These are phyloP conservation scores for Colletotrichum sp. DNA, from an alignment of 2,329 filamentous ascomycete genomes.

Conservation along the genomic window DNA sequence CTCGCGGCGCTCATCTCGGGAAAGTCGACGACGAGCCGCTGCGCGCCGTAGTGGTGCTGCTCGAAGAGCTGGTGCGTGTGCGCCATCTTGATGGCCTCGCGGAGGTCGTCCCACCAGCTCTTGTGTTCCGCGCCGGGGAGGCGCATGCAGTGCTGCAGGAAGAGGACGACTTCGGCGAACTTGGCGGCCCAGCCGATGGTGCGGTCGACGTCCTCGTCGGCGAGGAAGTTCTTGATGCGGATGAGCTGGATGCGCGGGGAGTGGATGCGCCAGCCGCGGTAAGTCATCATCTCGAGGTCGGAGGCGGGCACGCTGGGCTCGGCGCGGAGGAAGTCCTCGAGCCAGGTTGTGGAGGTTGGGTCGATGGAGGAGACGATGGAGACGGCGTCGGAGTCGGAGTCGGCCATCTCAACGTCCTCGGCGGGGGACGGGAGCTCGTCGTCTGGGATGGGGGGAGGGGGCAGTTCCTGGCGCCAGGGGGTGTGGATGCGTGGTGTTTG, in stretches of 20 bases:
- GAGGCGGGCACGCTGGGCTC: background rate
- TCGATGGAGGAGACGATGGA: background rate
- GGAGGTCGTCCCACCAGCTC: slow-evolving; percentile 33
- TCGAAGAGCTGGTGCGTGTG: slow-evolving; percentile 38
- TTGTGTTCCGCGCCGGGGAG: slow-evolving; percentile 23
- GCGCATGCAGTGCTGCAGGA: slow-evolving; percentile 39
- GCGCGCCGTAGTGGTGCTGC: slow-evolving; percentile 34
- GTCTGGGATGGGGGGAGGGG: background rate
- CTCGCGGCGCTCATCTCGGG: slow-evolving; percentile 24
- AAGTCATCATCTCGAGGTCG: slow-evolving; percentile 23
- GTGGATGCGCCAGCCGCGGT: slow-evolving; percentile 38
- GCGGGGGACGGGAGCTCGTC: background rate
- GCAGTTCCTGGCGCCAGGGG: background rate
- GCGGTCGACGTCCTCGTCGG: slow-evolving; percentile 51
- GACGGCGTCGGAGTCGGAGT: background rate
- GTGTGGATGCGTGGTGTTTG: background rate
- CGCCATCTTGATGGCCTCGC: slow-evolving; percentile 36
- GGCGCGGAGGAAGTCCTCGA: slow-evolving; percentile 19
- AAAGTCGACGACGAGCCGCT: slow-evolving; percentile 30
- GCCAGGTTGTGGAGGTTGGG: background rate
- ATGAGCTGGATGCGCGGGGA: slow-evolving; percentile 36
- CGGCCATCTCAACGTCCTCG: slow-evolving; percentile 1
- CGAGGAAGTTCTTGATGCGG: slow-evolving; percentile 48
- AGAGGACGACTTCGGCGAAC: slow-evolving; percentile 39
- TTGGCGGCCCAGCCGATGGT: slow-evolving; percentile 43